phyloP scores from a whole-genome alignment of 768 basidiomycete genomes.

The Hysterangium stoloniferum region DNA sequence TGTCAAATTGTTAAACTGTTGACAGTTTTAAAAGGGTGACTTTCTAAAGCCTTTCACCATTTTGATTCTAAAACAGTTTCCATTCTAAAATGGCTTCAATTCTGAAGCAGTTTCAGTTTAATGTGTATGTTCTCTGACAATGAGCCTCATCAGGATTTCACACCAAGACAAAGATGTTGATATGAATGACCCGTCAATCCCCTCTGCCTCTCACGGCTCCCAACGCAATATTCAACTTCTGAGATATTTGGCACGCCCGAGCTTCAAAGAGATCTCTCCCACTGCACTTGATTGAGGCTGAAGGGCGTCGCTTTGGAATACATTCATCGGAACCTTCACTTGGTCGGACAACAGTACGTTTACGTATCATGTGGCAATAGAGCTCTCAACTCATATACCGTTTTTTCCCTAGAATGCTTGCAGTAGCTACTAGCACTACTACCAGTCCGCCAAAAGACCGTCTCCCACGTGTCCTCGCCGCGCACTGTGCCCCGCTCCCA shows the following conservation, averaged over 20 bases:
- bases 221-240: slow-evolving; percentile 35
- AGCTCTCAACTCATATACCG: background rate
- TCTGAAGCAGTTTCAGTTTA: too few relatives aligned
- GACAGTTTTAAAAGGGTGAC: too few relatives aligned
- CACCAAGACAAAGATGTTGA: slow-evolving; percentile 5
- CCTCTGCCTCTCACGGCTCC: background rate
- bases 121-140: too few relatives aligned
- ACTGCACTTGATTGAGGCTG: slow-evolving; percentile 44
- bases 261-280: slow-evolving; percentile 46
- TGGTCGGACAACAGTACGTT: slow-evolving; percentile 37
- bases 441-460: background rate
- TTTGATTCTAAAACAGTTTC: too few relatives aligned
- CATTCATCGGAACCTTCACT: slow-evolving; percentile 44
- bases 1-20: too few relatives aligned
- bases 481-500: slow-evolving; percentile 11
- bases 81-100: too few relatives aligned
- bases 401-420: slow-evolving; percentile 1
- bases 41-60: too few relatives aligned
- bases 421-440: background rate
- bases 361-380: background rate
- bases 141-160: too few relatives aligned
- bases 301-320: slow-evolving; percentile 53
- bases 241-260: slow-evolving; percentile 56
- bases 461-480: slow-evolving; percentile 24
- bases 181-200: background rate